phyloP scores from a whole-genome alignment of 345 rosid genomes.

The Lumnitzera littorea region DNA sequence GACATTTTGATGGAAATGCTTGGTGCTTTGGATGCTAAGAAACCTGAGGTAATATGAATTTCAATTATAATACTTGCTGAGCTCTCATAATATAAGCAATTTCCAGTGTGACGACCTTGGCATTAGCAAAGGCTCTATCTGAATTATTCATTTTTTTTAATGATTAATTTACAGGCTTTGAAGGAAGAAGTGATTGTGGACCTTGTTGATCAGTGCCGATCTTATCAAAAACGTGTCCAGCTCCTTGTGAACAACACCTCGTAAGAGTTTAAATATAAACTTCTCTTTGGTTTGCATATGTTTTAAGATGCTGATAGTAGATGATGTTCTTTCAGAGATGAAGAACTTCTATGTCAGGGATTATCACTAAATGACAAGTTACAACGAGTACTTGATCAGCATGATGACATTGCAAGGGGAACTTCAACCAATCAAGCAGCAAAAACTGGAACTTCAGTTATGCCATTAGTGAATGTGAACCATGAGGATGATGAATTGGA shows the following conservation, averaged over 20 bases:
- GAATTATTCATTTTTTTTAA: too few species aligned
- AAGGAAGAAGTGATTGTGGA: constrained; percentile 91
- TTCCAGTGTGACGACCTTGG: too few species aligned
- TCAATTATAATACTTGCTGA: not conserved
- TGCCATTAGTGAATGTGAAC: constrained; percentile 56
- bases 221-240: constrained; percentile 80
- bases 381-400: constrained; percentile 76
- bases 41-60: constrained; percentile 49
- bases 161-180: constrained; percentile 44
- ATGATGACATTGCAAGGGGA: constrained; percentile 80
- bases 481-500: constrained; percentile 85
- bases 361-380: constrained; percentile 73
- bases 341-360: constrained; percentile 77
- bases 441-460: constrained; percentile 23
- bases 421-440: constrained; percentile 22
- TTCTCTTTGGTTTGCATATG: not conserved
- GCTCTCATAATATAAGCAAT: not conserved
- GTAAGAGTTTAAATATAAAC: constrained; percentile 35
- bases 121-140: too few species aligned
- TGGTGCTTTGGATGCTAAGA: constrained; percentile 76
- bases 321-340: constrained; percentile 43
- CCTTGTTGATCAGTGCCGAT: constrained; percentile 89
- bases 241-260: constrained; percentile 67
- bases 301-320: constrained; percentile 14
- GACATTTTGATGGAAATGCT: constrained; percentile 87